phyloP scores from a whole-genome alignment of 352 stramenopile genomes.

The Phytophthora aleatoria region DNA sequence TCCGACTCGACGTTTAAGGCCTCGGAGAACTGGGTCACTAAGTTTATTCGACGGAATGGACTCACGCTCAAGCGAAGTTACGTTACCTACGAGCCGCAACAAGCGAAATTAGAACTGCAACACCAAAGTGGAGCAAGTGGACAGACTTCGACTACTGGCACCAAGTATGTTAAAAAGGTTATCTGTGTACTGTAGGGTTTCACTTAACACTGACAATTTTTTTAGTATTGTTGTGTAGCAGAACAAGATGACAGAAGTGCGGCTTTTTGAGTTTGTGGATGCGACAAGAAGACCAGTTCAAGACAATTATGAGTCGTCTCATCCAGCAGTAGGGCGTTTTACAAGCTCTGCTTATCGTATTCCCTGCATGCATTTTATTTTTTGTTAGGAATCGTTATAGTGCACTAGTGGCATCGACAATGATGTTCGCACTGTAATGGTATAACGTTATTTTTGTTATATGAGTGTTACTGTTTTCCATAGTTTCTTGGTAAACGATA shows the following conservation, averaged over 20 bases:
- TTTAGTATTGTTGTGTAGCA: conserved; percentile 28
- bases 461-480: too few relatives aligned
- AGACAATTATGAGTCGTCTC: neutral
- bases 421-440: conserved; percentile 4
- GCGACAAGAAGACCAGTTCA: neutral
- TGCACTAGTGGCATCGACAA: too few relatives aligned
- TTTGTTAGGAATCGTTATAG: conserved; percentile 2
- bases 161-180: conserved; percentile 16
- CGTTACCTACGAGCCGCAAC: conserved; percentile 66
- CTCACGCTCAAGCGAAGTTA: conserved; percentile 82
- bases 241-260: neutral
- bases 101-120: conserved; percentile 22
- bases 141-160: conserved; percentile 1
- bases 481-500: too few relatives aligned
- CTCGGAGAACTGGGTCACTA: conserved; percentile 84
- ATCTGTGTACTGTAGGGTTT: neutral
- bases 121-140: conserved; percentile 3
- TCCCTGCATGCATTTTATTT: conserved; percentile 9
- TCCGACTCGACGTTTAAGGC: conserved; percentile 74
- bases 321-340: conserved; percentile 1
- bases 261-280: neutral
- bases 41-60: conserved; percentile 82
- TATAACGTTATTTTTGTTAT: conserved; percentile 12
- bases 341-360: conserved; percentile 1
- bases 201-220: neutral